These are phyloP conservation scores for Leccinum subrobustum DNA, from an alignment of 1,284 basidiomycete genomes.

Conservation along the genomic window DNA sequence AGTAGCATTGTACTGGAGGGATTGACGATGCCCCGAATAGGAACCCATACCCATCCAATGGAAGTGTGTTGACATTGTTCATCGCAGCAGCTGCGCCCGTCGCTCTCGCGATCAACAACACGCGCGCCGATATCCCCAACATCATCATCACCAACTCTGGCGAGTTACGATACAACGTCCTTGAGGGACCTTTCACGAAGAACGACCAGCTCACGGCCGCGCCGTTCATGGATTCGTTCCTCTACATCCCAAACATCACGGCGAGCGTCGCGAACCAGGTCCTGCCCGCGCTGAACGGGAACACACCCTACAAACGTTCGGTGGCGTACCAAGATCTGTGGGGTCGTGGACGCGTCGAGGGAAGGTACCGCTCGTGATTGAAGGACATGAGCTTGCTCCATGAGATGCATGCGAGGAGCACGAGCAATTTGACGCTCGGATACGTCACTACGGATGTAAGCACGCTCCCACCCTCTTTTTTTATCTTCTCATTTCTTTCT, in stretches of 20 bases:
- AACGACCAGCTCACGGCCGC: constrained; percentile 74
- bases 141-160: constrained; percentile 75
- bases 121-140: constrained; percentile 56
- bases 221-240: no score
- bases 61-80: constrained; percentile 62
- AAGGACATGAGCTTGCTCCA: neutral
- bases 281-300: constrained; percentile 52
- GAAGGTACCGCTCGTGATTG: no score
- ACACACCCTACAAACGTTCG: neutral
- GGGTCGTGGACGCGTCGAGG: constrained; percentile 37
- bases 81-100: constrained; percentile 55
- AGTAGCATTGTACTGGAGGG: neutral
- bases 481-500: neutral
- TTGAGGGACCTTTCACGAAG: constrained; percentile 67
- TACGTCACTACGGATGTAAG: constrained; percentile 75
- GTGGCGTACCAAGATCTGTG: constrained; percentile 36
- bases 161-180: constrained; percentile 73
- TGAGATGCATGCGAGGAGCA: constrained; percentile 13
- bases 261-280: constrained; percentile 51
- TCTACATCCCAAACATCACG: constrained; percentile 34
- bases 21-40: constrained; percentile 31
- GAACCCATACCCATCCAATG: constrained; percentile 63
- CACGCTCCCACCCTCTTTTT: neutral
- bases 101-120: constrained; percentile 59
- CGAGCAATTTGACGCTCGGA: constrained; percentile 51